Percentiles rank a stretch among this genome's conserved stretches.
Conservation (phyloP, 75 land plant species). For the Sequoia sempervirens region DNA sequence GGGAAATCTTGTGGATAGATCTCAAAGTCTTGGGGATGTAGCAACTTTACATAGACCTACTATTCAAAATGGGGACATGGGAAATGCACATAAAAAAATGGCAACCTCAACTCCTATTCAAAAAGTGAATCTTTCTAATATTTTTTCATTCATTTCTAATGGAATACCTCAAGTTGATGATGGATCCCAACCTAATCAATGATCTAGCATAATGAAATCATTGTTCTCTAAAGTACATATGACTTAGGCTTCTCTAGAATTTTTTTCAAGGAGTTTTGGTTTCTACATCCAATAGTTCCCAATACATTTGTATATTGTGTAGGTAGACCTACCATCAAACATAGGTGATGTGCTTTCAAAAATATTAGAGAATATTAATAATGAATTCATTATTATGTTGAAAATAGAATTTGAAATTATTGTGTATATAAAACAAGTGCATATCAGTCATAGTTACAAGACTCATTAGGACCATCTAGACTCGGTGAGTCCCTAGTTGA, state of each 20-base stretch:
- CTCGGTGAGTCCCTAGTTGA: too few species aligned
- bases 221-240: neutral
- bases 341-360: neutral
- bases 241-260: neutral
- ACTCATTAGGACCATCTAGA: too few species aligned
- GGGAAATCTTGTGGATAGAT: neutral
- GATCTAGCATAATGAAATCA: neutral
- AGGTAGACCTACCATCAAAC: constrained; percentile 5
- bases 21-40: neutral
- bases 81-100: neutral
- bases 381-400: too few species aligned
- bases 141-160: neutral
- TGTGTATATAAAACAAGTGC: too few species aligned
- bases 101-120: neutral
- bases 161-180: neutral
- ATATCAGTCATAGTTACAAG: too few species aligned
- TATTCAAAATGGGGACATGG: neutral
- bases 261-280: neutral
- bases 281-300: neutral
- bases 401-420: too few species aligned
- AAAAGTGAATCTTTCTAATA: neutral
- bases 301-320: neutral
- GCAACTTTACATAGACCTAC: neutral
- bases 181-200: neutral
- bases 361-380: too few species aligned